Evolutionary conservation across 192 early-diverging fungal genomes (phyloP), one percentile per base, ranked within the genome.

Genomic region (Entomortierella parvispora): DNA sequence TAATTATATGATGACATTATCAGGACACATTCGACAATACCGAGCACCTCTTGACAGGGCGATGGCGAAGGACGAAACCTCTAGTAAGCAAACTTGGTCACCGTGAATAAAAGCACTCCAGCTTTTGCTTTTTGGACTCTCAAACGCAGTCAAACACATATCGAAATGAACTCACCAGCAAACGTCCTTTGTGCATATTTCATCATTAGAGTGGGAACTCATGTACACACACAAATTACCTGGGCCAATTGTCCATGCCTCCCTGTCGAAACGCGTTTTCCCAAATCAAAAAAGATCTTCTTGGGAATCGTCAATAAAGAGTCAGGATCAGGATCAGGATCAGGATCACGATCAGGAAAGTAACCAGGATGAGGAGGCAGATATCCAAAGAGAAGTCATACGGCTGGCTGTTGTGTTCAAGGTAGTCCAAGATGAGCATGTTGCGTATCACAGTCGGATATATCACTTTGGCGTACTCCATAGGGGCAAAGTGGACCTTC

Each of bases 141-240:
- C n/a, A n/a, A n/a, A n/a, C n/a, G n/a, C n/a, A n/a, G n/a, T n/a
- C n/a, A n/a, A n/a, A n/a, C n/a, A n/a, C n/a, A n/a, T n/a, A n/a
- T n/a, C n/a, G n/a, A n/a, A n/a, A n/a, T n/a, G n/a, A n/a, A n/a
- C n/a, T n/a, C n/a, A n/a, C n/a, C n/a, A n/a, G n/a, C n/a, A n/a
- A n/a, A n/a, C n/a, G n/a, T n/a, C n/a, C n/a, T n/a, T n/a, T n/a
- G n/a, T n/a, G n/a, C n/a, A n/a, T n/a, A n/a, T n/a, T n/a, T n/a
- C n/a, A n/a, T n/a, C n/a, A n/a, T n/a, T 40, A 77, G 74, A 44
- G 2, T 77, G 74, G 74, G 74, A 77, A 43, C 48, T 68, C 23
- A 77, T 77, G 74, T 77, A 68, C 33, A 57, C 58, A 4, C 74
- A 77, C 48, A 56, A 45, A 7, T 62, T 77, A 40, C 66, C 74